A percentile compares a stretch with the other conserved stretches of the same genome.
These are phyloP conservation scores for Pythium chondricola DNA, from an alignment of 352 stramenopile genomes.

Conservation along the genomic window DNA sequence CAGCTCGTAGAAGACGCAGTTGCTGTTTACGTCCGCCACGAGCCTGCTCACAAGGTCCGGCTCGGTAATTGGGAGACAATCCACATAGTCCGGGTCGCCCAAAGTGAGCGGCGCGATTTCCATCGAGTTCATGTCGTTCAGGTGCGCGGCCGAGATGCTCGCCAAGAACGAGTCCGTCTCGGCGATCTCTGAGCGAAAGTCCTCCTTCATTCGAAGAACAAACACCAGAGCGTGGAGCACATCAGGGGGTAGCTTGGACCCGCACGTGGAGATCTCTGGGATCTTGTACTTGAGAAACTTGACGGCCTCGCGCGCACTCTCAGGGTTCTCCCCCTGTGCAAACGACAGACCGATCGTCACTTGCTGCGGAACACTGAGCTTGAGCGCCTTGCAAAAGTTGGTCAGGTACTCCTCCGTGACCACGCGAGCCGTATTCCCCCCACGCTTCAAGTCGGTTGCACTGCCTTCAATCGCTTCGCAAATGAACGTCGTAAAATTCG, in stretches of 20 bases:
- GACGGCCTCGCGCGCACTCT: conserved; percentile 55
- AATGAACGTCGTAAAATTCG: conserved; percentile 90
- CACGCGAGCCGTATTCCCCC: too few relatives aligned
- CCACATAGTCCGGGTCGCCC: conserved; percentile 80
- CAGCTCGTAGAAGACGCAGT: conserved; percentile 85
- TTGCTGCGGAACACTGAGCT: conserved; percentile 82
- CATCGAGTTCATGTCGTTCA: conserved; percentile 80
- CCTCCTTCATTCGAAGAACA: conserved; percentile 72
- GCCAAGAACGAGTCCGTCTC: conserved; percentile 84
- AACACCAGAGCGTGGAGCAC: conserved; percentile 82
- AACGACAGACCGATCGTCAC: conserved; percentile 81
- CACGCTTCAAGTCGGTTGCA: conserved; percentile 29
- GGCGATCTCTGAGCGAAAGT: conserved; percentile 59
- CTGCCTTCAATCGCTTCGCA: conserved; percentile 79
- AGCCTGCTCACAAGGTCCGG: conserved; percentile 65
- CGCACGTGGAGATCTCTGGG: conserved; percentile 76
- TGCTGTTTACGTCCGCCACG: conserved; percentile 68
- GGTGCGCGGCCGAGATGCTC: conserved; percentile 79
- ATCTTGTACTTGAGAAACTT: conserved; percentile 80
- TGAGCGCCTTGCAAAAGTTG: conserved; percentile 73
- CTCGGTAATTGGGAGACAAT: conserved; percentile 62
- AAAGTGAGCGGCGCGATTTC: conserved; percentile 83
- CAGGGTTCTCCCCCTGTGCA: conserved; percentile 58
- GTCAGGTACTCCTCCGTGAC: conserved; percentile 78
- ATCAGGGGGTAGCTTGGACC: conserved; percentile 76